phyloP scores from a whole-genome alignment of 768 basidiomycete species.

The Pleurotus eryngii region DNA sequence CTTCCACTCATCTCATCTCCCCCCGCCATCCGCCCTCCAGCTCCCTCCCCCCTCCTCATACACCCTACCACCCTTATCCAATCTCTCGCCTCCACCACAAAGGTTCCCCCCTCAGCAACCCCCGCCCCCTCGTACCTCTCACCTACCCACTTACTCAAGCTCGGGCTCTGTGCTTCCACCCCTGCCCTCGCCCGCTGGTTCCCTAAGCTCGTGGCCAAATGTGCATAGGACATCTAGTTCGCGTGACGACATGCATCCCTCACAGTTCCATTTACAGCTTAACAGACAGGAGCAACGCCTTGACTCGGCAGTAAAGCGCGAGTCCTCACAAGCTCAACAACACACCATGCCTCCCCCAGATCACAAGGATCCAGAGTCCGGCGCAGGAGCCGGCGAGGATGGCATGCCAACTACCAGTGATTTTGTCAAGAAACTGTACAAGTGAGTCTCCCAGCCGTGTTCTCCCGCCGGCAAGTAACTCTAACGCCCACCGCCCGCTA shows the following conservation, averaged over 20 bases:
- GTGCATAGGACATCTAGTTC: constrained; percentile 37
- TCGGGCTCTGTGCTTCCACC: constrained; percentile 23
- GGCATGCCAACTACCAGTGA: constrained; percentile 85
- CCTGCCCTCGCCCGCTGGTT: constrained; percentile 13
- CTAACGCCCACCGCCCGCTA: constrained; percentile 21
- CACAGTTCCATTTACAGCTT: constrained; percentile 12
- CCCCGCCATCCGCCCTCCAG: constrained; percentile 19
- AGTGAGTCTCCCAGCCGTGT: constrained; percentile 42
- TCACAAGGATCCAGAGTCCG: constrained; percentile 3
- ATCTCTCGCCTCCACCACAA: constrained; percentile 6
- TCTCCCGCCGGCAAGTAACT: not conserved
- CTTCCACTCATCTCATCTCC: constrained; percentile 17
- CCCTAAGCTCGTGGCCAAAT: constrained; percentile 21
- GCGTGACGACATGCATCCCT: constrained; percentile 36
- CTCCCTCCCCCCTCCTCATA: constrained; percentile 8
- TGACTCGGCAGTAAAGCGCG: constrained; percentile 21
- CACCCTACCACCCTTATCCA: constrained; percentile 16
- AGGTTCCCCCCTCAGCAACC: not conserved
- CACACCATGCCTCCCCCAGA: constrained; percentile 4
- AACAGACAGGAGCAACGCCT: constrained; percentile 12
- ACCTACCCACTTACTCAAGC: constrained; percentile 13
- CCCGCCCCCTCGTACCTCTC: no score
- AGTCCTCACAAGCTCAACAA: constrained; percentile 9
- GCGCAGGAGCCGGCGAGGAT: constrained; percentile 43
- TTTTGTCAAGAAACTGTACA: constrained; percentile 94